phyloP scores from a whole-genome alignment of 2,329 filamentous ascomycete species.

The Paracoccidioides brasiliensis region DNA sequence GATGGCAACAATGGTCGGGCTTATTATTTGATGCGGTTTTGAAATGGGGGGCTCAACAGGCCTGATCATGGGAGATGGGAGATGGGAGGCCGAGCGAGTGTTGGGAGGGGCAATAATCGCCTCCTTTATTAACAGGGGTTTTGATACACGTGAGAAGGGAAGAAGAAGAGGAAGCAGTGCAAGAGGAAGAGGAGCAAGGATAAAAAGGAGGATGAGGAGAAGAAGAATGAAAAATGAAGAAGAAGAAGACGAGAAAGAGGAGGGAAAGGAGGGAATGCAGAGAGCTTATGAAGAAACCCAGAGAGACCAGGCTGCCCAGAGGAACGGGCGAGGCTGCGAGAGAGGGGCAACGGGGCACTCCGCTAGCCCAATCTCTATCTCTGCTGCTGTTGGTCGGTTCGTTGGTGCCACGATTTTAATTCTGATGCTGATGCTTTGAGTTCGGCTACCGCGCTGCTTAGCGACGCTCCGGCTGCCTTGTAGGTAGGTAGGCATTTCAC shows the following conservation, averaged over 20 bases:
- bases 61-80: background rate
- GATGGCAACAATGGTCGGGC: too few relatives aligned
- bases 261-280: conserved; percentile 15
- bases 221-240: conserved; percentile 12
- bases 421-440: too few relatives aligned
- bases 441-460: too few relatives aligned
- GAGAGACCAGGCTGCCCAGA: background rate
- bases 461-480: too few relatives aligned
- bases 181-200: conserved; percentile 4
- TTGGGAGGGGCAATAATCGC: conserved; percentile 4
- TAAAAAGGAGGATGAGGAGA: conserved; percentile 5
- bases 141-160: conserved; percentile 14
- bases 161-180: conserved; percentile 9
- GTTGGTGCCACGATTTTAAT: too few relatives aligned
- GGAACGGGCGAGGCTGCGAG: background rate
- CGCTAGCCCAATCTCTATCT: background rate
- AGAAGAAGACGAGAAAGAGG: conserved; percentile 19
- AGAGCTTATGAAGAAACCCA: conserved; percentile 11
- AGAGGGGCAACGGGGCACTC: background rate
- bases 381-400: too few relatives aligned
- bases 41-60: conserved; percentile 2
- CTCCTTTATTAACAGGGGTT: too few relatives aligned
- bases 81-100: conserved; percentile 2
- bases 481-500: too few relatives aligned
- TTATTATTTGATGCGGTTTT: too few relatives aligned